Base-by-base conservation (phyloP, 2,329 filamentous ascomycete species). In the Hortaea sp. region DNA sequence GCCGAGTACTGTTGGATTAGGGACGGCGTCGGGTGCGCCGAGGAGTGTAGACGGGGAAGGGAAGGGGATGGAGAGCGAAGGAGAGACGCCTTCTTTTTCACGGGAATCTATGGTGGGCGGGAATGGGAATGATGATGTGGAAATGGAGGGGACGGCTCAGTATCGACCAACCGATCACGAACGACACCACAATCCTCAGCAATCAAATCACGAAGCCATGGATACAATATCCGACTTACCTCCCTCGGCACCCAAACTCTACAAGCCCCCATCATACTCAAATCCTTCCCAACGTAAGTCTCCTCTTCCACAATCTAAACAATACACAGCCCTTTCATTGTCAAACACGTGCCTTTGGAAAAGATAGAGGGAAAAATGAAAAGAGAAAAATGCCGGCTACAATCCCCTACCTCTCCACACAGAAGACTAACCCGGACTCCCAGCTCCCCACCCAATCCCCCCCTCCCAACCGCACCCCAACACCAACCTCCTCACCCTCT, bases 401-500 rank as follows among this genome's bases (percentile, higher is more conserved):
- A 37, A 37, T 37, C 32, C 12, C 32, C 10, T 10, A 4, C 10
- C 32, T 37, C 20, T 20, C 4, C 20, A 20, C 20, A 20, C 20
- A 37, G 2, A 2, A 2, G 32, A 10, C 10, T 37, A 37, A 10
- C 32, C 32, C 32, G 2, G 2, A 10, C 12, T 10, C 4, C 4
- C 10, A 10, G 12, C 10, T 67, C 68, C 64, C 66, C 57, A 62
- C 62, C 42, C 47, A 20, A 20, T 20, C 20, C 20, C 55, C 28
- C 54, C 68, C 49, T 73, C 76, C 53, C 70, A 69, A 57, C 79
- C 79, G 50, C 75, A 79, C 58, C 69, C 72, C 43, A 70, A 73
- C 50, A 67, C 79, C 57, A 75, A 82, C 64, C 66, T 82, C 48
- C 70, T 82, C 50, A 70, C 72, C 43, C 68, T 80, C 47, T 82